Evolutionary conservation across 208 protist genomes (phyloP).

Genomic region (Paratrypanosoma confusum): DNA sequence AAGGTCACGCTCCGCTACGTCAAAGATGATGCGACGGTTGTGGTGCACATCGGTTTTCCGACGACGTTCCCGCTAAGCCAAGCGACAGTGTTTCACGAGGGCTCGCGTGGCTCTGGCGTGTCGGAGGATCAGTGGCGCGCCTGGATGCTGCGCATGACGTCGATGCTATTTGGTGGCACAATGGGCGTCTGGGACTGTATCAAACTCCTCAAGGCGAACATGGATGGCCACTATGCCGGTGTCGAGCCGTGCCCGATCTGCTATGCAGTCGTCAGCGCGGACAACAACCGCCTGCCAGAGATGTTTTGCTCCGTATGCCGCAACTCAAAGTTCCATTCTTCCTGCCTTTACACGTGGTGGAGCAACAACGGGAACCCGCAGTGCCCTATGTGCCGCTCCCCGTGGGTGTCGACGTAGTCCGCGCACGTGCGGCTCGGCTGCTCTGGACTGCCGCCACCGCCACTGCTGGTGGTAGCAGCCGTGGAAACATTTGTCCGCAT

Average conservation of each 20-base stretch:
- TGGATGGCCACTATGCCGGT: constrained; percentile 84
- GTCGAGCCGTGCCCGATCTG: constrained; percentile 89
- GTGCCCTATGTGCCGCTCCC: constrained; percentile 85
- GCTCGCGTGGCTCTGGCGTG: constrained; percentile 53
- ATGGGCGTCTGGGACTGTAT: constrained; percentile 79
- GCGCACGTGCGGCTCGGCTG: too few relatives aligned
- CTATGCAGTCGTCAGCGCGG: constrained; percentile 72
- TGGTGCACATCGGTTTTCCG: constrained; percentile 62
- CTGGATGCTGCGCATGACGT: constrained; percentile 87
- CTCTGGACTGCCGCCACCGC: too few relatives aligned
- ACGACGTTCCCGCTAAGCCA: constrained; percentile 55
- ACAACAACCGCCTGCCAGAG: constrained; percentile 70
- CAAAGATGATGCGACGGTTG: constrained; percentile 70
- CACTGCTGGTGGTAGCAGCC: too few relatives aligned
- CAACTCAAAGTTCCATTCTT: constrained; percentile 77
- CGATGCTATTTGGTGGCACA: constrained; percentile 65
- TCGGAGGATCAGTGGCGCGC: constrained; percentile 64
- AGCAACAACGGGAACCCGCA: constrained; percentile 58
- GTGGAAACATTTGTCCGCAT: too few relatives aligned
- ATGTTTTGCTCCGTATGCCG: constrained; percentile 79
- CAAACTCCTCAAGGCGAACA: constrained; percentile 75
- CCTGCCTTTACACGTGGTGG: constrained; percentile 88
- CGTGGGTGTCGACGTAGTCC: constrained; percentile 45
- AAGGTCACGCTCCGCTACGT: constrained; percentile 61
- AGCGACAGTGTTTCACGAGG: constrained; percentile 41